Percentiles rank a stretch among this genome's conserved stretches.
Evolutionary conservation across 352 stramenopile genomes (phyloP).

Genomic region (Pythium aquatile): DNA sequence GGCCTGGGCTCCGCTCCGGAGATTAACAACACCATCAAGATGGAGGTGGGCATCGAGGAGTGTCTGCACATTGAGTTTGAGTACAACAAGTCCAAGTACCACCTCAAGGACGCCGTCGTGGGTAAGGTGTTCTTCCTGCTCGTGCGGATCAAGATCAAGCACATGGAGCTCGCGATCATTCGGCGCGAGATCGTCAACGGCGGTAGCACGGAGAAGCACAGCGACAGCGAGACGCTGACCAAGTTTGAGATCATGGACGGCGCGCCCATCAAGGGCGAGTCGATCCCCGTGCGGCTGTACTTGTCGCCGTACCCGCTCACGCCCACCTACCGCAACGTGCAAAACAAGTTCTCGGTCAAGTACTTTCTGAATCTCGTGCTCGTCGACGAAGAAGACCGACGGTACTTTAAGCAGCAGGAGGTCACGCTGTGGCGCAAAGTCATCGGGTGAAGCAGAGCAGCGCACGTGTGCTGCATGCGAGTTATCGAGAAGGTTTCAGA

Average conservation of each 20-base stretch:
- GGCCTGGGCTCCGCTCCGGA: slow-evolving; percentile 50
- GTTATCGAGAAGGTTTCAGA: background rate
- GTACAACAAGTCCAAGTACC: slow-evolving; percentile 96
- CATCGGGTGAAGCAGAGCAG: slow-evolving; percentile 18
- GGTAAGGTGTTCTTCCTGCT: slow-evolving; percentile 98
- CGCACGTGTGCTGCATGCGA: background rate
- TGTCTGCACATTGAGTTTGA: slow-evolving; percentile 99
- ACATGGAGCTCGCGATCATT: slow-evolving; percentile 98
- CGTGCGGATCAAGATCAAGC: slow-evolving; percentile 99
- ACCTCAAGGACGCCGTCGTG: slow-evolving; percentile 95
- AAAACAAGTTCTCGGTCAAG: slow-evolving; percentile 92
- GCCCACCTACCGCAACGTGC: slow-evolving; percentile 87
- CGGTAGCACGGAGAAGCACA: slow-evolving; percentile 72
- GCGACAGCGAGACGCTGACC: slow-evolving; percentile 95
- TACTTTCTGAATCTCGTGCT: slow-evolving; percentile 99
- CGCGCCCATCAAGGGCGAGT: slow-evolving; percentile 94
- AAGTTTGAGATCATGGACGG: slow-evolving; percentile 99
- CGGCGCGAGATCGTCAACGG: slow-evolving; percentile 91
- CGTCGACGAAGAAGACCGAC: slow-evolving; percentile 98
- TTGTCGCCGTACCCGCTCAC: slow-evolving; percentile 89
- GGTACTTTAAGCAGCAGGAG: slow-evolving; percentile 99
- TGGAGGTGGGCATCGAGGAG: slow-evolving; percentile 99
- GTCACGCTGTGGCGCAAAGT: slow-evolving; percentile 94
- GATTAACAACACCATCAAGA: slow-evolving; percentile 94
- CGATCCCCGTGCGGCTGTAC: slow-evolving; percentile 96